Conservation (phyloP, 192 early-diverging fungal species). For the Podila epicladia region DNA sequence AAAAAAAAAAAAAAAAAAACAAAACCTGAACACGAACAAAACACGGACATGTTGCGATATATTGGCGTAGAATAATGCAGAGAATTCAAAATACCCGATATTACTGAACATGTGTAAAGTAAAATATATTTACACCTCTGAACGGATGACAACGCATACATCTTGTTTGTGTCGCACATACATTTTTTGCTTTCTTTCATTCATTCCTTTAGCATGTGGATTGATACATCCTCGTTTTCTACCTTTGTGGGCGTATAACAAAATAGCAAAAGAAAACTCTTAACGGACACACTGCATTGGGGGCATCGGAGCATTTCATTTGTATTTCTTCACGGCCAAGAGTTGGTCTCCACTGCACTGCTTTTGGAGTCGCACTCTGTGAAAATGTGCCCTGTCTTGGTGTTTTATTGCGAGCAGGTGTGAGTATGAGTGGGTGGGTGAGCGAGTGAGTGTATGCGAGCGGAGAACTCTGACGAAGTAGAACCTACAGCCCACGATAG, state of each 20-base stretch:
- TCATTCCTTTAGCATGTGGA: background rate
- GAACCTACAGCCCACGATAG: no score
- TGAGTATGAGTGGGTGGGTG: no score
- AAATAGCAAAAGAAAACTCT: background rate
- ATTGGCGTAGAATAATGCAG: background rate
- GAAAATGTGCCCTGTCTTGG: no score
- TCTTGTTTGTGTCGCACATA: constrained; percentile 40
- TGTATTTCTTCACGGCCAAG: no score
- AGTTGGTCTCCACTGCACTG: no score
- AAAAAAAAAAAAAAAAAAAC: background rate
- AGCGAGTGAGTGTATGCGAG: no score
- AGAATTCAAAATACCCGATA: no score
- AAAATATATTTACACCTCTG: constrained; percentile 5
- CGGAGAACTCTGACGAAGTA: no score
- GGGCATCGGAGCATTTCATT: no score
- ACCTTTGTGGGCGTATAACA: background rate
- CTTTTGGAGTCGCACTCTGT: no score
- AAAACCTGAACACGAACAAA: background rate
- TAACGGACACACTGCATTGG: background rate
- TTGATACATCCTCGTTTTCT: background rate
- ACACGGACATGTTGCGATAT: background rate
- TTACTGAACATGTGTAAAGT: constrained; percentile 10
- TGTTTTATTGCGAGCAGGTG: no score
- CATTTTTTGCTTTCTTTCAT: background rate
- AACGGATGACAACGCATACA: constrained; percentile 30